Evolutionary conservation across 2,329 filamentous ascomycete genomes (phyloP), one percentile per base, ranked within the genome.

Genomic region (Alternaria sp.): DNA sequence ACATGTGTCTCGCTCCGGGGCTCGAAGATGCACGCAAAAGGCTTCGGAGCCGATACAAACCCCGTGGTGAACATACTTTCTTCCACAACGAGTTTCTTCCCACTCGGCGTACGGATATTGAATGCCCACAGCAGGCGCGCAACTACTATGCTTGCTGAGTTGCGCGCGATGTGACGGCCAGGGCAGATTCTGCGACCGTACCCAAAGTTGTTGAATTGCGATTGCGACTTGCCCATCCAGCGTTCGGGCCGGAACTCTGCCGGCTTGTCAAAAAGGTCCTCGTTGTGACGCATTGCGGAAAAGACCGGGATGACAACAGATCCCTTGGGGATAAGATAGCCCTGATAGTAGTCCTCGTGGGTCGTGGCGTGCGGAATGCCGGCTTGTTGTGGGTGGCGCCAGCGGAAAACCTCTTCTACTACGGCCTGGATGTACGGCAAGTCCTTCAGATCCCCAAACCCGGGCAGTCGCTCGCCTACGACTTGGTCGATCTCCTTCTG

Each of bases 161-260:
- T 74, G 1, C 57, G 62, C 3, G 76, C 77, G 40, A 81, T 69
- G 59, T 71, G 58, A 7, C 72, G 56, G 0, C 77, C 78, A 0
- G 75, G 79, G 22, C 81, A 82, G 2, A 85, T 80, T 16, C 85
- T 77, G 2, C 84, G 76, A 0, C 85, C 85, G 64, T 84, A 86
- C 0, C 82, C 85, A 54, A 85, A 85, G 27, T 62, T 69, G n/a
- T 40, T 57, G 27, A 57, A 22, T 25, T 65, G 60, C 2, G 54
- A 5, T 34, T 65, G 60, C 2, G 54, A 5, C 28, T 58, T 65
- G 8, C 41, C 60, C 25, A 78, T 62, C 72, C 73, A 81, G 0
- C 77, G 72, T 18, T 79, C 78, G 0, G 79, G 80, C 7, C 71
- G 68, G 62, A 81, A 80, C 1, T 51, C 53, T 1, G 67, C 60